Evolutionary conservation across 2,329 filamentous ascomycete genomes (phyloP).

Genomic region (Colletotrichum neosansevieriae): DNA sequence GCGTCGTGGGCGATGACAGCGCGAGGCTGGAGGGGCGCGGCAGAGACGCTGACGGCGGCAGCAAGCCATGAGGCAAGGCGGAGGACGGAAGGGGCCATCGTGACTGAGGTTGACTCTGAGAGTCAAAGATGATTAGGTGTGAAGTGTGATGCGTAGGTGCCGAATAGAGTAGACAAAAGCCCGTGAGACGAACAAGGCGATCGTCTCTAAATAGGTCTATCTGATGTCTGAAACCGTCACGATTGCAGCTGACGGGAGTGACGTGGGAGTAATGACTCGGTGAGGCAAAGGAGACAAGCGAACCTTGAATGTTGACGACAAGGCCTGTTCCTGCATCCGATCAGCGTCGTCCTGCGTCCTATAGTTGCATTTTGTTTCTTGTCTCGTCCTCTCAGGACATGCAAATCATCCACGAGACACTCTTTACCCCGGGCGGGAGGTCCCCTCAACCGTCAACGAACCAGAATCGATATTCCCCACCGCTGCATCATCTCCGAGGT

Average conservation of each 20-base stretch:
- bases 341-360: conserved; percentile 28
- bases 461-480: conserved; percentile 18
- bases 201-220: conserved; percentile 30
- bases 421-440: neutral
- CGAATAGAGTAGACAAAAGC: neutral
- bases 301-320: neutral
- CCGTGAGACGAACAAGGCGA: conserved; percentile 26
- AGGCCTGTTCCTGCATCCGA: conserved; percentile 21
- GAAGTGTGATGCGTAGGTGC: neutral
- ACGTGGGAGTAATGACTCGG: conserved; percentile 24
- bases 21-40: conserved; percentile 45
- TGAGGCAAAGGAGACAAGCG: neutral
- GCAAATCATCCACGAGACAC: conserved; percentile 11
- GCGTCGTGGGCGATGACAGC: conserved; percentile 48
- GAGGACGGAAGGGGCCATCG: conserved; percentile 39
- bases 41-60: conserved; percentile 35
- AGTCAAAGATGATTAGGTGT: neutral
- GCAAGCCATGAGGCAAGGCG: conserved; percentile 39
- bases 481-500: conserved; percentile 26
- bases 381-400: conserved; percentile 14
- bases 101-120: conserved; percentile 3
- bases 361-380: conserved; percentile 18
- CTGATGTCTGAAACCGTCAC: conserved; percentile 32
- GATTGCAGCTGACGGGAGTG: conserved; percentile 14
- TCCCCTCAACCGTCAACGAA: neutral